phyloP scores from a whole-genome alignment of 768 basidiomycete genomes.

The Rickenella mellea region DNA sequence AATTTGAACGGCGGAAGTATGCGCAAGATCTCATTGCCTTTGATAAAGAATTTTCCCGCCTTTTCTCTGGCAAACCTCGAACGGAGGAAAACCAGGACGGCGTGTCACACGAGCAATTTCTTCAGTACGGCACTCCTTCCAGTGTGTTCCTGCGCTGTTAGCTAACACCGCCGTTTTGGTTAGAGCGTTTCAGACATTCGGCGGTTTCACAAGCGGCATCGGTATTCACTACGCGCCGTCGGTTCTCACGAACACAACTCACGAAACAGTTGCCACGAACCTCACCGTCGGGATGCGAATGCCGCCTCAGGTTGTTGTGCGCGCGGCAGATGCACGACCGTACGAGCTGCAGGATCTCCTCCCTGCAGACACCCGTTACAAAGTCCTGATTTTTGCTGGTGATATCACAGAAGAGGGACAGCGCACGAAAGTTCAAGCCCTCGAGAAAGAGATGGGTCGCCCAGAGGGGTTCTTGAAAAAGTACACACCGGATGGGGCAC shows the following conservation, averaged over 20 bases:
- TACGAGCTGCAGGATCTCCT: conserved; percentile 46
- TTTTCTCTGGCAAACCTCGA: conserved; percentile 63
- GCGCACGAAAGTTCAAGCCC: conserved; percentile 16
- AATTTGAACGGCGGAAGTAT: conserved; percentile 55
- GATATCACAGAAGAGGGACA: conserved; percentile 25
- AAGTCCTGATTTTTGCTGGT: conserved; percentile 45
- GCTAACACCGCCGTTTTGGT: background rate
- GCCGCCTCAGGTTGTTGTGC: conserved; percentile 37
- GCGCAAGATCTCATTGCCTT: conserved; percentile 68
- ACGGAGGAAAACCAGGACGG: conserved; percentile 36
- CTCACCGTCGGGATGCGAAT: conserved; percentile 44
- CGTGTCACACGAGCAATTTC: conserved; percentile 37
- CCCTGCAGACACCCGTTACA: conserved; percentile 43
- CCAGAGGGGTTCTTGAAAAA: conserved; percentile 18
- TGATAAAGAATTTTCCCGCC: conserved; percentile 51
- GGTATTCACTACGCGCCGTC: conserved; percentile 44
- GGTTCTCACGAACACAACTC: conserved; percentile 26
- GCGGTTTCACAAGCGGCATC: conserved; percentile 45
- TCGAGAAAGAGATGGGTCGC: conserved; percentile 24
- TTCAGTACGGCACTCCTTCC: conserved; percentile 23
- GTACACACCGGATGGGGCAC: conserved; percentile 19
- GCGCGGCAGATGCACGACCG: conserved; percentile 40
- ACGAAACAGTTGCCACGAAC: conserved; percentile 29
- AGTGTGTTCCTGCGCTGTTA: background rate
- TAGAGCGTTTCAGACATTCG: conserved; percentile 43